Evolutionary conservation across 805 yeast genomes (phyloP).

Genomic region (Candida coleopterorum): DNA sequence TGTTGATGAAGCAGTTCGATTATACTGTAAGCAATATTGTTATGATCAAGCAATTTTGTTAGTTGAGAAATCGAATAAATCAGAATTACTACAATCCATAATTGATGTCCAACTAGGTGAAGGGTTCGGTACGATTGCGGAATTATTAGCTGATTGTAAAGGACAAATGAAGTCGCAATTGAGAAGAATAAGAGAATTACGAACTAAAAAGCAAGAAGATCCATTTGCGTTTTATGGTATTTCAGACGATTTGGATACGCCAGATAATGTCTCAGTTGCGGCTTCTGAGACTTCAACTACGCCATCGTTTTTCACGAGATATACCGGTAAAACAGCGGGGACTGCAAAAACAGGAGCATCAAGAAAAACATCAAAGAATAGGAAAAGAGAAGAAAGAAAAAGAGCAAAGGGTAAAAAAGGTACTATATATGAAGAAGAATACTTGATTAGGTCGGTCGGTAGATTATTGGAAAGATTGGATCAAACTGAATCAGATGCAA

Average conservation of each 20-base stretch:
- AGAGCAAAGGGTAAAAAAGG: slow-evolving; percentile 97
- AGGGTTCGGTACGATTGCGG: slow-evolving; percentile 84
- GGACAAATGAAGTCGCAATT: slow-evolving; percentile 82
- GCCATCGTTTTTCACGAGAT: slow-evolving; percentile 90
- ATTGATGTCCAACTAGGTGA: slow-evolving; percentile 78
- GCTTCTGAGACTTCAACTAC: slow-evolving; percentile 91
- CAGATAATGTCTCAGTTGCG: slow-evolving; percentile 92
- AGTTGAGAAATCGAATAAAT: slow-evolving; percentile 41
- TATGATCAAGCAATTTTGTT: slow-evolving; percentile 75
- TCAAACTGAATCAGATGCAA: slow-evolving; percentile 70
- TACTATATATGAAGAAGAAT: slow-evolving; percentile 95
- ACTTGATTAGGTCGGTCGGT: slow-evolving; percentile 81
- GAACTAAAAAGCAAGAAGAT: slow-evolving; percentile 77
- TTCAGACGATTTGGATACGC: slow-evolving; percentile 59
- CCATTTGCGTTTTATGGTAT: slow-evolving; percentile 80
- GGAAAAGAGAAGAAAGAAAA: slow-evolving; percentile 92
- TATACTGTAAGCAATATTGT: slow-evolving; percentile 69
- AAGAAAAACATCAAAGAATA: slow-evolving; percentile 85
- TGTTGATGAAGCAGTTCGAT: slow-evolving; percentile 55
- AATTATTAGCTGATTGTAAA: slow-evolving; percentile 88
- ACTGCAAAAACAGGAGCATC: slow-evolving; percentile 97
- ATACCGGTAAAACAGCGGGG: slow-evolving; percentile 93
- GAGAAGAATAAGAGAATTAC: slow-evolving; percentile 74
- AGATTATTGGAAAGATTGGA: slow-evolving; percentile 79
- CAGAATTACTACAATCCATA: slow-evolving; percentile 48